A percentile compares a stretch with the other conserved stretches of the same genome.
Conservation (phyloP, 2,329 filamentous ascomycete genomes). For the Aureobasidium vineae region DNA sequence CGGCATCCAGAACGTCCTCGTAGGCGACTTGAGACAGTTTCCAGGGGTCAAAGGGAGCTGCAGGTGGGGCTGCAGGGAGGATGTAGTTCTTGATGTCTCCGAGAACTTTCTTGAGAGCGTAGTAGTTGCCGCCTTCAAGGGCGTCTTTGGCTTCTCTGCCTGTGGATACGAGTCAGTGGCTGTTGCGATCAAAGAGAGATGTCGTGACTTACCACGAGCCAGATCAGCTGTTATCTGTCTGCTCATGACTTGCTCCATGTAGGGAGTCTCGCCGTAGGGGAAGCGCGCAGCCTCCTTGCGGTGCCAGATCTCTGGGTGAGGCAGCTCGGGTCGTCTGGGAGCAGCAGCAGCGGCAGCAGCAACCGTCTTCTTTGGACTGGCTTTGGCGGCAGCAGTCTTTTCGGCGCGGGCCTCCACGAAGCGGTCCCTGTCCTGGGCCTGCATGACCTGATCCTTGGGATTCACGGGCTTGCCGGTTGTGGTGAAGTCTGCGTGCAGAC, state of each 20-base stretch:
- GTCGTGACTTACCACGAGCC: constrained; percentile 30
- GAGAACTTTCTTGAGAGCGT: background rate
- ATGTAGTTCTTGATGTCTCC: background rate
- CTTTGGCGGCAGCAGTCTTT: background rate
- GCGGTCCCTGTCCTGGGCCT: background rate
- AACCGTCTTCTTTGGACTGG: background rate
- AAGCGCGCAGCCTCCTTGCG: constrained; percentile 35
- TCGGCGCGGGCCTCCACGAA: background rate
- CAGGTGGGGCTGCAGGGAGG: background rate
- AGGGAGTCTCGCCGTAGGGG: constrained; percentile 37
- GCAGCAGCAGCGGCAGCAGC: background rate
- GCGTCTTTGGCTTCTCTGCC: constrained; percentile 9
- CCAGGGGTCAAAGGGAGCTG: background rate
- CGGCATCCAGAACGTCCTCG: background rate
- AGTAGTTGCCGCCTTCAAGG: background rate
- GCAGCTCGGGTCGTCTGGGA: constrained; percentile 27
- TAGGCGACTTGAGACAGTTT: background rate
- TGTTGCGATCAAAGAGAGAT: background rate
- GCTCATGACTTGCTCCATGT: constrained; percentile 34
- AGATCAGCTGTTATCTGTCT: constrained; percentile 36
- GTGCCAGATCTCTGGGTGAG: constrained; percentile 36
- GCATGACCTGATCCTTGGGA: constrained; percentile 14
- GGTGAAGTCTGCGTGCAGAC: background rate
- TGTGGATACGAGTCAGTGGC: background rate
- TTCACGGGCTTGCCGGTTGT: background rate